These are phyloP conservation scores for Hyaloscypha bicolor DNA, from an alignment of 495 filamentous ascomycete genomes.

Conservation along the genomic window DNA sequence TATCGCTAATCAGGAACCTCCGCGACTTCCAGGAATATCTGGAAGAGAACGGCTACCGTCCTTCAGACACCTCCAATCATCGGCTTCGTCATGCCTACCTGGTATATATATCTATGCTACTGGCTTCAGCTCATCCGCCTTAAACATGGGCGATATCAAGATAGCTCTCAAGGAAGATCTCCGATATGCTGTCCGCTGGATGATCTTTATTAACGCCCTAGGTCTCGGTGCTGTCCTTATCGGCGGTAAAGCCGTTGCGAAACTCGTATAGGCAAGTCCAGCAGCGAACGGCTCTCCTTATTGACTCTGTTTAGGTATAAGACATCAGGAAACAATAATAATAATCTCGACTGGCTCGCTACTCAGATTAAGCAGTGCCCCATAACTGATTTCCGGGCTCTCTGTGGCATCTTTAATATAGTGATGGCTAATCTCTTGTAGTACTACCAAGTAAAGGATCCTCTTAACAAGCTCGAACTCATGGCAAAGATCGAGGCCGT, in stretches of 20 bases:
- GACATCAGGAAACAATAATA: conserved; percentile 9
- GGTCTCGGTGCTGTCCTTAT: conserved; percentile 9
- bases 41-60: conserved; percentile 15
- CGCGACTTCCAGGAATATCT: conserved; percentile 21
- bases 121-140: conserved; percentile 8
- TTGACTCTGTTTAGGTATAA: conserved; percentile 17
- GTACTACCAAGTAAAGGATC: conserved; percentile 4
- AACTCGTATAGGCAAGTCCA: no score
- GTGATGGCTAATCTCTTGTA: conserved; percentile 3
- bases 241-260: no score
- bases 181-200: conserved; percentile 7
- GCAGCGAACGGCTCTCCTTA: conserved; percentile 3
- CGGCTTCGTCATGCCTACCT: conserved; percentile 10
- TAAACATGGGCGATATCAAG: conserved; percentile 10
- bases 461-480: conserved; percentile 10
- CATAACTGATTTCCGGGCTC: conserved; percentile 6
- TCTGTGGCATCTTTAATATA: conserved; percentile 11
- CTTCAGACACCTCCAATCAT: conserved; percentile 8
- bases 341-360: conserved; percentile 1
- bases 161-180: conserved; percentile 19
- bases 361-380: conserved; percentile 1
- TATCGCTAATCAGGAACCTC: conserved; percentile 24
- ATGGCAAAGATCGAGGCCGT: conserved; percentile 1
- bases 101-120: conserved; percentile 15
- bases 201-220: conserved; percentile 21